Base-by-base conservation (phyloP, 352 stramenopile genomes). In the Hyaloperonospora brassicae region DNA sequence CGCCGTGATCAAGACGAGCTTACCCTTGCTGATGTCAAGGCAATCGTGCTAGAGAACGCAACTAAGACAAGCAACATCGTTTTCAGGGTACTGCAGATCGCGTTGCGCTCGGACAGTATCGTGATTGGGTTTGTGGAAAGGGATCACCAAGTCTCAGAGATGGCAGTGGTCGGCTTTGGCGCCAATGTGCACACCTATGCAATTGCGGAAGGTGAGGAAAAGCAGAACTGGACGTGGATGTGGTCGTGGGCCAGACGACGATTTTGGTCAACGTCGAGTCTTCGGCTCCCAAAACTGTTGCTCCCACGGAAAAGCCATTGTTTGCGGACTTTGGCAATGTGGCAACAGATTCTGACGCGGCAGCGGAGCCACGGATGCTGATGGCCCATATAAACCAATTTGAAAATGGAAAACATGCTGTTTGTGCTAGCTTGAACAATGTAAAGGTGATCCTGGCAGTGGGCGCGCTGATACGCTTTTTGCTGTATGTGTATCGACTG, bases 401-500 rank as follows among this genome's bases (percentile, higher is more conserved):
- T 49, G 60, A 76, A 57, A 74, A 46, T 43, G 73, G 71, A 14
- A 64, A 84, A 40, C 71, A 79, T 25, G 52, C 66, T 43, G 57
- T 84, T 17, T 58, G 68, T 24, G 67, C 68, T 46, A 43, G 50
- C 2, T 42, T 84, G 46, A 83, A 74, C 41, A 77, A 81, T 36
- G 50, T 84, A 25, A 74, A 72, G 25, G 38, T 86, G 25, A 55
- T 84, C 23, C 47, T 69, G 3, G 69, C 65, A 43, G 68, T 68
- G 7, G 50, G 66, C 17, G 73, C 68, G 12, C 66, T 89, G 3
- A 73, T 87, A 51, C 53, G 78, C 50, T 87, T 89, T 47, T 44
- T 89, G 47, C 56, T 87, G 48, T 86, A 76, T 40, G 57, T 80
- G 8, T 75, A 88, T 60, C 75, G 75, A 5, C 46, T 86, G 17